phyloP scores from a whole-genome alignment of 306 rosid species.

The Crotalaria pallida region DNA sequence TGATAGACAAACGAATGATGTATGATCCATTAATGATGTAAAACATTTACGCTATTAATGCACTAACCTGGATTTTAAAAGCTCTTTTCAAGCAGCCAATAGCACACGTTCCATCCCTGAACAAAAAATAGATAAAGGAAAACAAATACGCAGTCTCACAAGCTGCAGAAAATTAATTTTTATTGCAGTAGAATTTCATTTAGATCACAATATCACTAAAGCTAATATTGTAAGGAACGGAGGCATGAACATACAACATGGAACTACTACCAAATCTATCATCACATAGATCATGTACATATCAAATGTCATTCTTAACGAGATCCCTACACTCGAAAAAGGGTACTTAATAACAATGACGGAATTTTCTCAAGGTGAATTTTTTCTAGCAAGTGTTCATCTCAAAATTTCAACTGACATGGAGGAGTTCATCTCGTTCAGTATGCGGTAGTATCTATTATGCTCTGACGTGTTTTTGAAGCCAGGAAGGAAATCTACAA shows the following conservation, averaged over 20 bases:
- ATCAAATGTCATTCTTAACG: not conserved
- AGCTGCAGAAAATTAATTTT: not conserved
- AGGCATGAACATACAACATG: slow-evolving; percentile 24
- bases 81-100: not conserved
- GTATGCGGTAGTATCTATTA: slow-evolving; percentile 60
- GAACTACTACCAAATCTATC: not conserved
- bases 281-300: not conserved
- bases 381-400: not conserved
- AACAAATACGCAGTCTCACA: not conserved
- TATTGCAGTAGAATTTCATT: not conserved
- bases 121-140: not conserved
- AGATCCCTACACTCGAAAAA: not conserved
- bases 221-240: not conserved
- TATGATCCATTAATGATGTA: too few species aligned
- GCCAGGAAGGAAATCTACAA: slow-evolving; percentile 71
- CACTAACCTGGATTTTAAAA: not conserved
- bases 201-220: slow-evolving; percentile 1
- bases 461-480: slow-evolving; percentile 66
- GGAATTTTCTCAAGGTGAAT: not conserved
- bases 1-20: too few species aligned
- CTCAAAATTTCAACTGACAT: slow-evolving; percentile 38
- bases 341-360: slow-evolving; percentile 2
- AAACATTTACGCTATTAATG: too few species aligned
- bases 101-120: not conserved
- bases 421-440: slow-evolving; percentile 64